Evolutionary conservation across 257 asterid species (phyloP), one percentile per base, ranked within the genome.

Genomic region (Nicotiana tomentosiformis): DNA sequence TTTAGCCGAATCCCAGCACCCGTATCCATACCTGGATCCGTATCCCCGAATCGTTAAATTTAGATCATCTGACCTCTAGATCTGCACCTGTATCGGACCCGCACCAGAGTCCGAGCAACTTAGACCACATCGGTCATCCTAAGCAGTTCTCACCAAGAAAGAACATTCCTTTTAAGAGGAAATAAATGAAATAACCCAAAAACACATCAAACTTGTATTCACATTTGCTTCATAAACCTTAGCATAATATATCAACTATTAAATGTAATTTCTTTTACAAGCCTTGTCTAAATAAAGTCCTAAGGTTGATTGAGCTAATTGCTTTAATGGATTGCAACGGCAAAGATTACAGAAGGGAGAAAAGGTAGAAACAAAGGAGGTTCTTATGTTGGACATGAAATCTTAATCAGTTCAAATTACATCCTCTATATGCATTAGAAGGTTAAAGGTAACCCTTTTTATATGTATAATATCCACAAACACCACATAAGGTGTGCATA

Each of bases 141-240:
- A 74, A 51, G 80, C 43, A 74, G 37, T 74, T 74, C 43, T 74
- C 80, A 51, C n/a, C 80, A 51, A 23, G 20, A 72, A 53, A 46
- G 3, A 20, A 11, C 60, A 72, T 72, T 20, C 17, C 26, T 23
- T 35, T 30, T 3, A 37, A 30, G 70, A 57, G 46, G 12, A 14
- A 5, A 32, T 0, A 46, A 60, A 61, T 1, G 2, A 51, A 56
- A 61, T 79, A 2, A 30, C 43, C 20, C 37, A 46, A 46, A 72
- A 51, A 49, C 15, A 74, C 10, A 26, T 23, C 43, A 74, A 74
- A 15, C 80, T 14, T 51, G 20, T 15, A 7, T 8, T 51, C 43
- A 26, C 43, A 51, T 72, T 20, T 74, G 64, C 39, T 49, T 74
- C 20, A 74, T 26, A 9, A 26, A 4, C 46, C 80, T 74, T 51